A percentile compares a stretch with the other conserved stretches of the same genome.
These are phyloP conservation scores for Arthrobotrys iridis DNA, from an alignment of 2,329 filamentous ascomycete genomes.

Conservation along the genomic window DNA sequence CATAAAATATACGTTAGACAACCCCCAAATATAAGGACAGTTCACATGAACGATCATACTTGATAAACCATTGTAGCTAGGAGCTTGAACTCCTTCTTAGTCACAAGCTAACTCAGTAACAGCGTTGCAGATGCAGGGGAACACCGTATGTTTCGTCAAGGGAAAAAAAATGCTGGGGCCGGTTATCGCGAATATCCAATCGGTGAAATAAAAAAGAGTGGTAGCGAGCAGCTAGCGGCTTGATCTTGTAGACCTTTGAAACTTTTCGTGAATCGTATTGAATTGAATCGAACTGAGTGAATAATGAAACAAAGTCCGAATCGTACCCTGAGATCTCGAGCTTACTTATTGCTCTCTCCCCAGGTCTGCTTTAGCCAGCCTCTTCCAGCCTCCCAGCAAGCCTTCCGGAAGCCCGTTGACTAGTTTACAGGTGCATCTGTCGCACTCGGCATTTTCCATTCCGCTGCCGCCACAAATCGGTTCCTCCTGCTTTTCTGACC, in stretches of 20 bases:
- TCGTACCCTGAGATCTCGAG: not conserved
- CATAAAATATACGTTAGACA: not conserved
- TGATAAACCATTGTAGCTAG: slow-evolving; percentile 17
- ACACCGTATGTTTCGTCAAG: too few species aligned
- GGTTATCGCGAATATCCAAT: slow-evolving; percentile 11
- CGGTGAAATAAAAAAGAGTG: too few species aligned
- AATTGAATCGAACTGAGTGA: not conserved
- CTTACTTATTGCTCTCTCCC: too few species aligned
- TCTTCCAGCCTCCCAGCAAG: slow-evolving; percentile 3
- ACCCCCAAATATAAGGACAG: too few species aligned
- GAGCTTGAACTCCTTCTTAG: too few species aligned
- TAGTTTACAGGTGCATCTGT: not conserved
- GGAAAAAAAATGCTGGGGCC: too few species aligned
- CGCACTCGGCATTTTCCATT: slow-evolving; percentile 21
- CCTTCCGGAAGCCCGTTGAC: not conserved
- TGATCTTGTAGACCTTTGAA: too few species aligned
- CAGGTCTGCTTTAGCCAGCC: not conserved
- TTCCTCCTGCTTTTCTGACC: not conserved
- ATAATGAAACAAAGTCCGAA: not conserved
- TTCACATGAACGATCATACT: not conserved
- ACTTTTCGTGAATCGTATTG: too few species aligned
- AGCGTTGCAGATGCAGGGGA: not conserved
- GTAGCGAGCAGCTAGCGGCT: too few species aligned
- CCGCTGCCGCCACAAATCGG: slow-evolving; percentile 8
- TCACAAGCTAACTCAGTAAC: not conserved